A percentile compares a stretch with the other conserved stretches of the same genome.
These are phyloP conservation scores for Calonectria hongkongensis DNA, from an alignment of 2,329 filamentous ascomycete genomes.

Conservation along the genomic window DNA sequence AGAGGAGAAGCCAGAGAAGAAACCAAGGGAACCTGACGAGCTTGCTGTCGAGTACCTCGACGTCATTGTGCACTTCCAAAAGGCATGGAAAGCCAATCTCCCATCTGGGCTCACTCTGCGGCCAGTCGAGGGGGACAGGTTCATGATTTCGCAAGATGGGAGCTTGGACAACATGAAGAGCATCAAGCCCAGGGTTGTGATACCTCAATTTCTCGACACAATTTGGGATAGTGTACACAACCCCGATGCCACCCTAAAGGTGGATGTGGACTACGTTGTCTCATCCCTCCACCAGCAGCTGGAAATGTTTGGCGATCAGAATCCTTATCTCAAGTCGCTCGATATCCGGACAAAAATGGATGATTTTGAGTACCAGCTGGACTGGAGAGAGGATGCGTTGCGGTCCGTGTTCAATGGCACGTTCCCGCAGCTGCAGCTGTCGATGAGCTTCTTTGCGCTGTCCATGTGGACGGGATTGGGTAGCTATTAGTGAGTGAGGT, in stretches of 20 bases:
- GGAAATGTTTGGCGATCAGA: neutral
- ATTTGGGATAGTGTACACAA: neutral
- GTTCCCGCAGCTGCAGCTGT: slow-evolving; percentile 5
- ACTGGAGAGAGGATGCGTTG: slow-evolving; percentile 17
- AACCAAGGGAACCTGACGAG: neutral
- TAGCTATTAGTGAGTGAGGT: neutral
- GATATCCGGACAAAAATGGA: neutral
- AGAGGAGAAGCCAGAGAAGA: neutral
- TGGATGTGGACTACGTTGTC: slow-evolving; percentile 14
- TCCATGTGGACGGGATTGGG: slow-evolving; percentile 28
- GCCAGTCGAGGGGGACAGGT: neutral
- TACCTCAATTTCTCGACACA: neutral
- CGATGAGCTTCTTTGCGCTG: slow-evolving; percentile 15
- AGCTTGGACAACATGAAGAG: too few species aligned
- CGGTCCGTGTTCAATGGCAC: slow-evolving; percentile 13
- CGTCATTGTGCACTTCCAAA: neutral
- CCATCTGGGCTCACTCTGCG: neutral
- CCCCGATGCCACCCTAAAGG: slow-evolving; percentile 1
- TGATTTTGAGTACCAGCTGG: neutral
- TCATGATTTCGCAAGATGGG: neutral
- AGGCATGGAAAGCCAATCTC: neutral
- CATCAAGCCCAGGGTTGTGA: neutral
- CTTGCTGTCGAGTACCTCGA: slow-evolving; percentile 6
- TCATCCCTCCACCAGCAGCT: slow-evolving; percentile 11
- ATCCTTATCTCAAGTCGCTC: slow-evolving; percentile 1